Evolutionary conservation across 768 basidiomycete species (phyloP), one percentile per base, ranked within the genome.

Genomic region (Mycena floridula): DNA sequence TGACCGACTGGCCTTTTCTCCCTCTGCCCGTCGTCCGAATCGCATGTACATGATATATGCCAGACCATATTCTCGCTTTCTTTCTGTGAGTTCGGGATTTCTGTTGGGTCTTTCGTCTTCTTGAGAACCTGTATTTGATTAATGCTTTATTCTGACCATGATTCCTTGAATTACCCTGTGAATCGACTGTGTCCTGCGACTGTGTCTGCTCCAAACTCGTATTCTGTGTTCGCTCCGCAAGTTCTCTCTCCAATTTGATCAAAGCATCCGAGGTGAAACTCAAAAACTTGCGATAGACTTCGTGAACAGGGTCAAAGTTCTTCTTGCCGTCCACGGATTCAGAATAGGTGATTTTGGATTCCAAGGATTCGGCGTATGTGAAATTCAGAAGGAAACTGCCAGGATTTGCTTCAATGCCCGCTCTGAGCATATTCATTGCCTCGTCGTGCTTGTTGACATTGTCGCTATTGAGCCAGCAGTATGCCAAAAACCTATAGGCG

Each of bases 41-140:
- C 95, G 76, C 85, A 98, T 95, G 59, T 94, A 92, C 74, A 91
- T 84, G 59, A 79, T 93, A 76, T 76, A 87, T 12, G 80, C 90
- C 27, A 90, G 70, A 7, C 83, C 81, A 58, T 79, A 89, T 53
- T 89, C 89, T 37, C 76, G 77, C n/a, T n/a, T n/a, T n/a, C n/a
- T n/a, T n/a, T n/a, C n/a, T n/a, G n/a, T n/a, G n/a, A n/a, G n/a
- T n/a, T n/a, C n/a, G n/a, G n/a, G n/a, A n/a, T n/a, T n/a, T n/a
- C n/a, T n/a, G n/a, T n/a, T n/a, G n/a, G n/a, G n/a, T n/a, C n/a
- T 35, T 35, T 35, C 32, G 13, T 35, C 18, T 35, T 35, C 32
- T 35, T 35, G 32, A 35, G 32, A 35, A 18, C 32, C n/a, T n/a
- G n/a, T n/a, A n/a, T n/a, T n/a, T n/a, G n/a, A n/a, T n/a, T n/a